phyloP scores from a whole-genome alignment of 345 rosid genomes.

The Populus simonii region DNA sequence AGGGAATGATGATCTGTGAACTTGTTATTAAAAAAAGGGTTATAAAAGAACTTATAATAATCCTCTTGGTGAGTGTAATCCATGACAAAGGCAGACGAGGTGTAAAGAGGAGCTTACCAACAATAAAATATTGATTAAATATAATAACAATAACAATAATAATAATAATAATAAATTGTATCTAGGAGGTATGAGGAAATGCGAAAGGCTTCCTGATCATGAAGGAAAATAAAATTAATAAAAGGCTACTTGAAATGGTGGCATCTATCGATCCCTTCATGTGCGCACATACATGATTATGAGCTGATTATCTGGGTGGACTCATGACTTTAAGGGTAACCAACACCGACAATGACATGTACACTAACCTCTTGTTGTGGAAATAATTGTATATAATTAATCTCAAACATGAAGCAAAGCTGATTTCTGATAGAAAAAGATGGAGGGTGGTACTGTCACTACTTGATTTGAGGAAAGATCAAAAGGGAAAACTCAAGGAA shows the following conservation, averaged over 20 bases:
- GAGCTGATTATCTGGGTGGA: neutral
- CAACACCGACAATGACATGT: neutral
- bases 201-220: neutral
- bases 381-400: neutral
- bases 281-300: neutral
- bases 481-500: neutral
- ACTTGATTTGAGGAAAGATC: neutral
- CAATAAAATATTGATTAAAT: too few relatives aligned
- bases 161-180: neutral
- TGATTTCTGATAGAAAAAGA: neutral
- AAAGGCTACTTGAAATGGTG: neutral
- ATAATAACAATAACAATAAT: neutral
- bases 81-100: too few relatives aligned
- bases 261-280: neutral
- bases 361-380: neutral
- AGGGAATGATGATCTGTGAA: neutral
- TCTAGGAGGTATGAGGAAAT: neutral
- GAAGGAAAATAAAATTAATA: neutral
- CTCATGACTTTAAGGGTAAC: neutral
- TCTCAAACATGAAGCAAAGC: neutral
- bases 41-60: too few relatives aligned
- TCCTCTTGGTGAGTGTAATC: too few relatives aligned
- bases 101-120: too few relatives aligned
- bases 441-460: neutral
- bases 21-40: neutral